Evolutionary conservation across 179 eudicot genomes (phyloP).

Genomic region (Corrigiola litoralis): DNA sequence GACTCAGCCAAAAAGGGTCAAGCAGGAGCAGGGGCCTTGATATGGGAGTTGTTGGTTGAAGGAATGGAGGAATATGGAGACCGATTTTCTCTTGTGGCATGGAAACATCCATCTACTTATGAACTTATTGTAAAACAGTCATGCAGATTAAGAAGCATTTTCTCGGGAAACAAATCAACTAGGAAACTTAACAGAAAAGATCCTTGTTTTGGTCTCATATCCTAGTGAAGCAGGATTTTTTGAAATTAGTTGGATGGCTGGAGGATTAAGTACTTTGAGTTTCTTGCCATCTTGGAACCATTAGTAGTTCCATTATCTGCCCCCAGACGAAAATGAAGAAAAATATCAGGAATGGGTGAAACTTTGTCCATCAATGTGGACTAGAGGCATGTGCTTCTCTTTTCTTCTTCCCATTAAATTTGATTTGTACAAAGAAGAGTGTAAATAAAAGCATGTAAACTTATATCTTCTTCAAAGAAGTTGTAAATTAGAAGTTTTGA

Average conservation of each 20-base stretch:
- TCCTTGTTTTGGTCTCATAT: conserved; percentile 25
- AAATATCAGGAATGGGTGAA: background rate
- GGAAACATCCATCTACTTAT: conserved; percentile 42
- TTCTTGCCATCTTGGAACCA: background rate
- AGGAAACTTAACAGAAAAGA: conserved; percentile 18
- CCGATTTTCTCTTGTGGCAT: conserved; percentile 38
- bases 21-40: conserved; percentile 53
- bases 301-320: too few species aligned
- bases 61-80: conserved; percentile 52
- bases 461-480: background rate
- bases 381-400: conserved; percentile 6
- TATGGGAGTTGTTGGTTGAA: conserved; percentile 56
- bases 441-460: background rate
- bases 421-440: background rate
- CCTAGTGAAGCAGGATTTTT: conserved; percentile 5
- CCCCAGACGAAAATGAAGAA: background rate
- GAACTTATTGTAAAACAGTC: conserved; percentile 47
- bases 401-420: background rate
- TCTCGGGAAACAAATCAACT: conserved; percentile 7
- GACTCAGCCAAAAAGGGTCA: conserved; percentile 43
- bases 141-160: conserved; percentile 29
- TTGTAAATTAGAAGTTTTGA: conserved; percentile 1
- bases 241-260: background rate
- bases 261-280: background rate
- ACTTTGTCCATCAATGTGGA: conserved; percentile 1